phyloP scores from a whole-genome alignment of 2,329 filamentous ascomycete genomes.

The Beauveria asiatica region DNA sequence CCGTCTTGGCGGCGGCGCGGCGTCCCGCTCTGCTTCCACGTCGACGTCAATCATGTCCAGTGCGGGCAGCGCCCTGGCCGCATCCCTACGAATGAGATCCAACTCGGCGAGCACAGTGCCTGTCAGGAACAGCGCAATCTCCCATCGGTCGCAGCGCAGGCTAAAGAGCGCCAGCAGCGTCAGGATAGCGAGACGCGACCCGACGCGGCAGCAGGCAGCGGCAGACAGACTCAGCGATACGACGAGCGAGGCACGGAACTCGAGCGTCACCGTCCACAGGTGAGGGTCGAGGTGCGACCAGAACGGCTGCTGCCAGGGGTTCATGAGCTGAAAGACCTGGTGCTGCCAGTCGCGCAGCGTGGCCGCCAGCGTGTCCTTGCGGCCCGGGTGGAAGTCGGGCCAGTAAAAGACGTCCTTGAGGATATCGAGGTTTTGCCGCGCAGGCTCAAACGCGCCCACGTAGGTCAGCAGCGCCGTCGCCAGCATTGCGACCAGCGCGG shows the following conservation, averaged over 20 bases:
- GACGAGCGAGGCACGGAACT: slow-evolving; percentile 7
- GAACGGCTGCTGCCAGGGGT: not conserved
- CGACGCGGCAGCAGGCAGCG: not conserved
- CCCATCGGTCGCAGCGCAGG: slow-evolving; percentile 4
- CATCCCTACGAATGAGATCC: not conserved
- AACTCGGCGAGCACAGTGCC: slow-evolving; percentile 3
- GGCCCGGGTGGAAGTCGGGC: slow-evolving; percentile 4
- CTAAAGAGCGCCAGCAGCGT: not conserved
- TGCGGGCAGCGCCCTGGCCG: not conserved
- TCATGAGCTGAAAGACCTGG: not conserved
- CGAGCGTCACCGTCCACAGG: slow-evolving; percentile 9
- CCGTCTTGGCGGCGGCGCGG: not conserved
- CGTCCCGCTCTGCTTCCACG: not conserved
- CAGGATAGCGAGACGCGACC: not conserved
- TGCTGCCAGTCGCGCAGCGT: not conserved
- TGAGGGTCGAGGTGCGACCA: slow-evolving; percentile 7
- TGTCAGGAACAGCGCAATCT: slow-evolving; percentile 1
- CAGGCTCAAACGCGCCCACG: not conserved
- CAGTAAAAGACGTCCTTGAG: not conserved
- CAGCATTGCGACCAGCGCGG: not conserved
- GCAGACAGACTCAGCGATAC: not conserved
- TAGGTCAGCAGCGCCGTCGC: not conserved
- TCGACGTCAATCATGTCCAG: not conserved
- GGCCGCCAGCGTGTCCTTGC: not conserved
- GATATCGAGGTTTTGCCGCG: not conserved